Conservation (phyloP, 257 asterid genomes). For the Rubia yunnanensis region DNA sequence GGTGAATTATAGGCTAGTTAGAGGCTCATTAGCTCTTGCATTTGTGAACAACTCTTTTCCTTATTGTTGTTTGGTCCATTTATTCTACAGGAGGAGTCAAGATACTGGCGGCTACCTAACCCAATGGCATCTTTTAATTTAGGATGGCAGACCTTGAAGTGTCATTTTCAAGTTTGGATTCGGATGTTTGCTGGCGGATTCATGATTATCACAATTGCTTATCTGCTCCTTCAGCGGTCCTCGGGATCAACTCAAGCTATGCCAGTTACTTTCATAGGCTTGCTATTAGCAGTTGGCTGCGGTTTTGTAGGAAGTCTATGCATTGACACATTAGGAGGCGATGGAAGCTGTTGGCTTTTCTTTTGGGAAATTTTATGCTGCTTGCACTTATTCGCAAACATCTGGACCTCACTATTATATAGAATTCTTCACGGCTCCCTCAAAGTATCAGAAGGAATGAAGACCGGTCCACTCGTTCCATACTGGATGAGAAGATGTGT, state of each 20-base stretch:
- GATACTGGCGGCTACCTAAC: constrained; percentile 81
- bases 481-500: constrained; percentile 48
- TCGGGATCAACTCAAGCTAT: constrained; percentile 55
- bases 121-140: constrained; percentile 47
- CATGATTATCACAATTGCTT: constrained; percentile 44
- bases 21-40: not conserved
- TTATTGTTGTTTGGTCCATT: not conserved
- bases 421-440: constrained; percentile 58
- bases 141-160: constrained; percentile 50
- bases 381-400: constrained; percentile 55
- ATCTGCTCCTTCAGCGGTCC: constrained; percentile 59
- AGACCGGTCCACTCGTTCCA: constrained; percentile 19
- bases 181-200: constrained; percentile 64
- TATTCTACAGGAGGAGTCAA: constrained; percentile 42
- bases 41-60: not conserved
- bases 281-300: constrained; percentile 52
- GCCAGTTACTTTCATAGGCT: constrained; percentile 72
- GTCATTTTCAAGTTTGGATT: constrained; percentile 63
- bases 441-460: constrained; percentile 25
- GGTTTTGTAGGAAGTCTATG: constrained; percentile 75
- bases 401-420: constrained; percentile 40
- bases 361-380: constrained; percentile 63
- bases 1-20: not conserved
- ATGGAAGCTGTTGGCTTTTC: constrained; percentile 55
- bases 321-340: constrained; percentile 78